Base-by-base conservation (phyloP, 2,329 filamentous ascomycete species). In the Ilyonectria mors-panacis region DNA sequence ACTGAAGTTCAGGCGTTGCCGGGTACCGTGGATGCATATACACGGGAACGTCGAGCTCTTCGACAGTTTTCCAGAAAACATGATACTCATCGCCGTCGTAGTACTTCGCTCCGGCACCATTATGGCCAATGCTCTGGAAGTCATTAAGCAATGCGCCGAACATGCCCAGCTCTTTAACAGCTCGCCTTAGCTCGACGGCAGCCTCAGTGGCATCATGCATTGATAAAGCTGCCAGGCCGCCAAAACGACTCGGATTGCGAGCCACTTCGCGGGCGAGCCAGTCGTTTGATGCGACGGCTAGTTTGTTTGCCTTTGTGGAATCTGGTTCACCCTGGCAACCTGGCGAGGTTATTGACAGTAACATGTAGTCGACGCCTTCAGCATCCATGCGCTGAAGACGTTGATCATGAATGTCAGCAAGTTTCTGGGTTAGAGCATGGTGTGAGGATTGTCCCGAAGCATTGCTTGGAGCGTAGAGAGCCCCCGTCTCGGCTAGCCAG, bases 1-100 rank as follows among this genome's bases (percentile, higher is more conserved):
- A 12, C 2, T 60, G 45, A 2, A 64, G n/a, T 6, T 67, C 53
- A 6, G 39, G 1, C 28, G 45, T 28, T 3, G 45, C 30, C 4
- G 61, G 61, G 13, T 67, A 64, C 60, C 67, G 48, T 1, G 68
- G 67, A 13, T 70, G 67, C 1, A 70, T 45, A 10, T 70, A 70
- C 6, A 68, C 58, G 0, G 67, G 68, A 0, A 70, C 68, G 4
- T 65, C 57, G 10, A 70, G 15, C 0, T 70, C 67, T 6, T 62
- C 30, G 0, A 42, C 64, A 4, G n/a, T 37, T 2, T 59, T 30
- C 68, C 67, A 70, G n/a, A 70, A 70, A 0, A 39, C 19, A 19
- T 65, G 48, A 8, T 65, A 70, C 28, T 68, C 65, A 0, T 48
- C 45, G 0, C 37, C 50, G 2, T 70, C 68, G 15, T 65, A 67